Evolutionary conservation across 2,329 filamentous ascomycete genomes (phyloP).

Genomic region (Pyricularia sp.): DNA sequence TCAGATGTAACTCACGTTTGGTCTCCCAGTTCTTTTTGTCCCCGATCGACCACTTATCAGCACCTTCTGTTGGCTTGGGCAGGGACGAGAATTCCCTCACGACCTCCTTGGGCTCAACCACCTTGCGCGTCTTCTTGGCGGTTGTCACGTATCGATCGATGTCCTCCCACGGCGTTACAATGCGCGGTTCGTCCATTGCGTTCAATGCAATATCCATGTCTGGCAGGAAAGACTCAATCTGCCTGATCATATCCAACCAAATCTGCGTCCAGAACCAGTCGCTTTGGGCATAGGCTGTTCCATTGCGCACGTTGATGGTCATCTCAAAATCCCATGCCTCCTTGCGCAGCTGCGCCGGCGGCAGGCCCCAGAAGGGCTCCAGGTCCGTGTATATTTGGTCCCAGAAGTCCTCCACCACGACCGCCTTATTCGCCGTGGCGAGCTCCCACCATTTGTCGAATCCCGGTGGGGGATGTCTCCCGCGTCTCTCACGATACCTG

Average conservation of each 20-base stretch:
- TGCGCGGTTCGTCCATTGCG: conserved; percentile 56
- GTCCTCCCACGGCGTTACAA: conserved; percentile 55
- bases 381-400: conserved; percentile 56
- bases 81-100: conserved; percentile 33
- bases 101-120: conserved; percentile 34
- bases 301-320: conserved; percentile 48
- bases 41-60: conserved; percentile 22
- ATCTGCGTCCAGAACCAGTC: conserved; percentile 51
- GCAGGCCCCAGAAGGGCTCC: conserved; percentile 48
- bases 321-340: conserved; percentile 48
- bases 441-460: conserved; percentile 52
- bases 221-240: conserved; percentile 46
- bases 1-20: conserved; percentile 28
- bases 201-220: conserved; percentile 63
- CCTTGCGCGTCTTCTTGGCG: conserved; percentile 36
- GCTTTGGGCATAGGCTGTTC: conserved; percentile 38
- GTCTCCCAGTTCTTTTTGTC: conserved; percentile 39
- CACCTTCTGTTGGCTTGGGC: conserved; percentile 24
- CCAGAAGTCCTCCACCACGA: conserved; percentile 55
- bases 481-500: conserved; percentile 45
- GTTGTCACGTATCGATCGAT: conserved; percentile 43
- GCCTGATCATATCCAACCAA: conserved; percentile 43
- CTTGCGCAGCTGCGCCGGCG: conserved; percentile 30
- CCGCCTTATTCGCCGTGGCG: conserved; percentile 38
- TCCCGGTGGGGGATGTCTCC: conserved; percentile 53